Percentiles rank a stretch among this genome's conserved stretches.
phyloP scores from a whole-genome alignment of 2,329 filamentous ascomycete genomes.

The Aspergillus sp. region DNA sequence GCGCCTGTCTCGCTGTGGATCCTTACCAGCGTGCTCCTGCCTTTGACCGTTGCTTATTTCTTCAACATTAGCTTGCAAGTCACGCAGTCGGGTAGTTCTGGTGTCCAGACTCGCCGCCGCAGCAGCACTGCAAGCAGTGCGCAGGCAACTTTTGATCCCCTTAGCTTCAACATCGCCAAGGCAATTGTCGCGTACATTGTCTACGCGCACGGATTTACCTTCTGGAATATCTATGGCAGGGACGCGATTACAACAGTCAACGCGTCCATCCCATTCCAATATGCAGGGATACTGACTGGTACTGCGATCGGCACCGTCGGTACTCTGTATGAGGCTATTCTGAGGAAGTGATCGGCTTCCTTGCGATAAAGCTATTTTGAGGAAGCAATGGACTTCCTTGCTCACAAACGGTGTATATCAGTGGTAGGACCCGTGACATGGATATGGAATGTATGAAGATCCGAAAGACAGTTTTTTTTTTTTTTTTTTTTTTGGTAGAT shows the following conservation, averaged over 20 bases:
- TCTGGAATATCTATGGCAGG: slow-evolving; percentile 38
- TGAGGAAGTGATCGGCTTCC: slow-evolving; percentile 35
- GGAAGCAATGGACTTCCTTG: background rate
- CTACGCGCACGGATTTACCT: slow-evolving; percentile 57
- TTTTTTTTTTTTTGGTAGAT: background rate
- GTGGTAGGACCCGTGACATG: background rate
- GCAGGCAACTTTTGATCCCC: slow-evolving; percentile 64
- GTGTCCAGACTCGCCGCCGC: slow-evolving; percentile 25
- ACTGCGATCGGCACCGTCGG: slow-evolving; percentile 43
- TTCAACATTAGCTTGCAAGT: slow-evolving; percentile 74
- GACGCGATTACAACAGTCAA: slow-evolving; percentile 40
- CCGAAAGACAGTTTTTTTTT: background rate
- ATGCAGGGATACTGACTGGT: slow-evolving; percentile 41
- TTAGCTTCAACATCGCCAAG: slow-evolving; percentile 89
- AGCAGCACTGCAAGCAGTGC: slow-evolving; percentile 7
- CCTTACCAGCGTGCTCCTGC: slow-evolving; percentile 68
- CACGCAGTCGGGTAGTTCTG: slow-evolving; percentile 22
- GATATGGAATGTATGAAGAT: background rate
- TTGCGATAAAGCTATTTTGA: background rate
- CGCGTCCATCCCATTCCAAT: slow-evolving; percentile 39
- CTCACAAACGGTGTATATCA: slow-evolving; percentile 4
- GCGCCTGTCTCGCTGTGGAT: slow-evolving; percentile 75
- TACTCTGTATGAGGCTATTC: slow-evolving; percentile 48
- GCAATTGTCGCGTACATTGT: slow-evolving; percentile 78
- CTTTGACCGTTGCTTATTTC: slow-evolving; percentile 76